Percentiles rank a stretch among this genome's conserved stretches.
phyloP scores from a whole-genome alignment of 352 stramenopile genomes.

The Phytophthora kernoviae region DNA sequence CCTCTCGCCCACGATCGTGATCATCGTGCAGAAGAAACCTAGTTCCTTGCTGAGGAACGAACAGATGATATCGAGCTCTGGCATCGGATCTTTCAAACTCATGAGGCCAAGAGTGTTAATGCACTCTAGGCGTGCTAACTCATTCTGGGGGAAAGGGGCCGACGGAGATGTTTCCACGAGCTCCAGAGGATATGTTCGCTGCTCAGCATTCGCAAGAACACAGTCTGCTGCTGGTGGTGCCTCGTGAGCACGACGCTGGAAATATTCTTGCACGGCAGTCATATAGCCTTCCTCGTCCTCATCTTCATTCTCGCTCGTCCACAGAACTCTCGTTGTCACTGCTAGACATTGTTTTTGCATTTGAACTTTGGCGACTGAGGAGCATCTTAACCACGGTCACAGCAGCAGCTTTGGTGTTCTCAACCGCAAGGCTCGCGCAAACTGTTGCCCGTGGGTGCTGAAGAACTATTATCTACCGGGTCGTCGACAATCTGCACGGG shows the following conservation, averaged over 20 bases:
- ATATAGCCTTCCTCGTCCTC: slow-evolving; percentile 31
- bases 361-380: slow-evolving; percentile 4
- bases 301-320: background rate
- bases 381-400: slow-evolving; percentile 50
- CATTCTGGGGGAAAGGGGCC: slow-evolving; percentile 46
- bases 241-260: slow-evolving; percentile 27
- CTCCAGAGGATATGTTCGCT: slow-evolving; percentile 45
- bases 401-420: slow-evolving; percentile 32
- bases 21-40: slow-evolving; percentile 53
- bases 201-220: slow-evolving; percentile 41
- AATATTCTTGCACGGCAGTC: slow-evolving; percentile 41
- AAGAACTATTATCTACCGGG: slow-evolving; percentile 3
- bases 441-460: slow-evolving; percentile 15
- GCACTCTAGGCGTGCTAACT: slow-evolving; percentile 38
- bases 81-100: slow-evolving; percentile 40
- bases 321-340: slow-evolving; percentile 7
- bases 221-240: slow-evolving; percentile 32
- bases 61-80: slow-evolving; percentile 66
- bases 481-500: slow-evolving; percentile 35
- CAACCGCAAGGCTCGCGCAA: slow-evolving; percentile 24
- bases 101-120: slow-evolving; percentile 50
- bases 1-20: slow-evolving; percentile 61
- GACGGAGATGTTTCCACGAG: slow-evolving; percentile 23
- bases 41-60: slow-evolving; percentile 54
- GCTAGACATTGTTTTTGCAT: slow-evolving; percentile 4